Evolutionary conservation across 441 rosid species (phyloP).

Genomic region (Populus tomentosa): DNA sequence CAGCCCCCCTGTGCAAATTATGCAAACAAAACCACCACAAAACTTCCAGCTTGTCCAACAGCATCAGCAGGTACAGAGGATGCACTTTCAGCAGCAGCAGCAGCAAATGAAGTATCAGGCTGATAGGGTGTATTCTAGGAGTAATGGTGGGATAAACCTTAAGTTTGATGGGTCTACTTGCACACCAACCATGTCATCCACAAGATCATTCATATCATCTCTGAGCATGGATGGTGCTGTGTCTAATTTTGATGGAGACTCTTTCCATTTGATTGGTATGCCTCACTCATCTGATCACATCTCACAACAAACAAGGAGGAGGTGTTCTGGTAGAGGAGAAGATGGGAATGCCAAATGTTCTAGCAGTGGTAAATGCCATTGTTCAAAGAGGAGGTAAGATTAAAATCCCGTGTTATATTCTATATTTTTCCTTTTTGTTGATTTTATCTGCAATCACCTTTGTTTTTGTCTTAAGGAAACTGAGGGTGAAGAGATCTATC

Average conservation of each 20-base stretch:
- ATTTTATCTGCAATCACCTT: background rate
- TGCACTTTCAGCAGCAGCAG: conserved; percentile 49
- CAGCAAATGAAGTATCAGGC: conserved; percentile 57
- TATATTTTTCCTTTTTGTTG: background rate
- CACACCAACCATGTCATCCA: conserved; percentile 55
- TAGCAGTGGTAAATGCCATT: conserved; percentile 50
- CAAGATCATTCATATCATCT: conserved; percentile 58
- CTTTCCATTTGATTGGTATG: conserved; percentile 54
- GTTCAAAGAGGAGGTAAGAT: conserved; percentile 62
- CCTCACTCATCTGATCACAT: conserved; percentile 51
- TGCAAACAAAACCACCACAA: conserved; percentile 29
- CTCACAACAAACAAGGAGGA: conserved; percentile 47
- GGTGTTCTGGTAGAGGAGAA: conserved; percentile 57
- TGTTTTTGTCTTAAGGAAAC: conserved; percentile 37
- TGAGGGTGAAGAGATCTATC: conserved; percentile 60
- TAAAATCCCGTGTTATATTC: background rate
- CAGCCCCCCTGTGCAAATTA: conserved; percentile 42
- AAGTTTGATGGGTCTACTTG: conserved; percentile 57
- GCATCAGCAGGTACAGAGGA: conserved; percentile 40
- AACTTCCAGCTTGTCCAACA: conserved; percentile 38
- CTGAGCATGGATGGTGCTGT: conserved; percentile 61
- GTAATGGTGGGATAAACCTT: conserved; percentile 54
- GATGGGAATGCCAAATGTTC: conserved; percentile 60
- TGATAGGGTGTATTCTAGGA: conserved; percentile 55
- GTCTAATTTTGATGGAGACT: conserved; percentile 41